phyloP scores from a whole-genome alignment of 2,329 filamentous ascomycete genomes.

The Diaporthe humulicola region DNA sequence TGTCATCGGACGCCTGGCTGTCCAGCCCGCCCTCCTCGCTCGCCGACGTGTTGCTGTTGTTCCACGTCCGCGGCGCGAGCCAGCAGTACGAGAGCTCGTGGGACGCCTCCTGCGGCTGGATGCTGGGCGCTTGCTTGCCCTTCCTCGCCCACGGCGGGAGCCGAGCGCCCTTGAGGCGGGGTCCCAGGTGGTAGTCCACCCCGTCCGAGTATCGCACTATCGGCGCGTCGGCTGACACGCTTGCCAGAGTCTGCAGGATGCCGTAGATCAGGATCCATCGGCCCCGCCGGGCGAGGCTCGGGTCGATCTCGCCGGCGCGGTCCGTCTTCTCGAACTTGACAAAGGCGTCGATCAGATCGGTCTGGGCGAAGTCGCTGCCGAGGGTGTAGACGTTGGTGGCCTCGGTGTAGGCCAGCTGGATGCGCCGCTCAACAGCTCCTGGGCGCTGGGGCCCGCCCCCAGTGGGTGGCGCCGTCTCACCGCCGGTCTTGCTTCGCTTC shows the following conservation, averaged over 20 bases:
- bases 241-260: slow-evolving; percentile 70
- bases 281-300: slow-evolving; percentile 67
- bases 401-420: slow-evolving; percentile 70
- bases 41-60: slow-evolving; percentile 45
- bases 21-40: slow-evolving; percentile 27
- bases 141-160: slow-evolving; percentile 65
- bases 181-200: slow-evolving; percentile 70
- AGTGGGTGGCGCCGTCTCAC: slow-evolving; percentile 41
- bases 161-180: slow-evolving; percentile 63
- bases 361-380: slow-evolving; percentile 65
- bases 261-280: slow-evolving; percentile 74
- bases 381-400: slow-evolving; percentile 71
- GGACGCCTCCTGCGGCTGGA: slow-evolving; percentile 50
- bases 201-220: slow-evolving; percentile 64
- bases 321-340: slow-evolving; percentile 69
- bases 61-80: slow-evolving; percentile 58
- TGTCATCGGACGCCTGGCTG: slow-evolving; percentile 21
- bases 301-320: slow-evolving; percentile 63
- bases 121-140: slow-evolving; percentile 46
- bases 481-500: slow-evolving; percentile 49
- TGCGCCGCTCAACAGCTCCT: slow-evolving; percentile 59
- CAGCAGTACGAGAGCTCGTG: slow-evolving; percentile 69
- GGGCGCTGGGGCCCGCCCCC: slow-evolving; percentile 40
- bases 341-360: slow-evolving; percentile 68
- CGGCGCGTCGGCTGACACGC: slow-evolving; percentile 69